Evolutionary conservation across 2,329 filamentous ascomycete species (phyloP).

Genomic region (Xylaria sp.): DNA sequence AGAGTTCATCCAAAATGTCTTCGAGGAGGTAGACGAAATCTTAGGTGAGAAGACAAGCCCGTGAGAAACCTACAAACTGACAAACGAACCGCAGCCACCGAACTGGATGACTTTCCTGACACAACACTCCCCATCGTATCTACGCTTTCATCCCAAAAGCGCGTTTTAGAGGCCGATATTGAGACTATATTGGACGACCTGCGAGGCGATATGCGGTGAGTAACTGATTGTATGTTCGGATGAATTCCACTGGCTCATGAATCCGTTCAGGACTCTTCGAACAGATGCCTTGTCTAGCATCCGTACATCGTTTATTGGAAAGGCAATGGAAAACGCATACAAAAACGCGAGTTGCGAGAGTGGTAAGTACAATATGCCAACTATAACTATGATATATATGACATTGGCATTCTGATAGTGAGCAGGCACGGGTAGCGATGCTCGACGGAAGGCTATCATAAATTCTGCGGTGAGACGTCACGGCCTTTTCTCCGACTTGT

Average conservation of each 20-base stretch:
- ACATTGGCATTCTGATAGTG: neutral
- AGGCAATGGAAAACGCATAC: slow-evolving; percentile 52
- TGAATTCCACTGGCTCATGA: slow-evolving; percentile 13
- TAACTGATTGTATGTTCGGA: slow-evolving; percentile 14
- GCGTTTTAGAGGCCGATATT: slow-evolving; percentile 45
- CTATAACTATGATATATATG: neutral
- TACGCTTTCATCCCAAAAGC: slow-evolving; percentile 46
- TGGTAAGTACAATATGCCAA: slow-evolving; percentile 44
- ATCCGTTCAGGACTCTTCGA: slow-evolving; percentile 46
- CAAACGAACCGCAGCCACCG: slow-evolving; percentile 9
- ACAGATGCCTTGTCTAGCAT: slow-evolving; percentile 51
- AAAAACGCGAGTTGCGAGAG: slow-evolving; percentile 45
- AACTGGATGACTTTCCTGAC: slow-evolving; percentile 15
- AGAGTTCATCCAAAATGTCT: slow-evolving; percentile 33
- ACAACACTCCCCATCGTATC: slow-evolving; percentile 38
- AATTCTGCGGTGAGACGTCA: slow-evolving; percentile 40
- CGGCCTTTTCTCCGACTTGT: slow-evolving; percentile 48
- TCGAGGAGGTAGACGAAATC: slow-evolving; percentile 26
- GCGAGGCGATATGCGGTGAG: slow-evolving; percentile 36
- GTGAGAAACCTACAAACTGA: neutral
- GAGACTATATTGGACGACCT: slow-evolving; percentile 40
- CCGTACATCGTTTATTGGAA: slow-evolving; percentile 52
- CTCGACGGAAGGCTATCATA: slow-evolving; percentile 51
- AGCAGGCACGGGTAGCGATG: slow-evolving; percentile 50
- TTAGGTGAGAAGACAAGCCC: slow-evolving; percentile 16